Evolutionary conservation across 805 yeast genomes (phyloP).

Genomic region (Myxozyma vanderwaltii): DNA sequence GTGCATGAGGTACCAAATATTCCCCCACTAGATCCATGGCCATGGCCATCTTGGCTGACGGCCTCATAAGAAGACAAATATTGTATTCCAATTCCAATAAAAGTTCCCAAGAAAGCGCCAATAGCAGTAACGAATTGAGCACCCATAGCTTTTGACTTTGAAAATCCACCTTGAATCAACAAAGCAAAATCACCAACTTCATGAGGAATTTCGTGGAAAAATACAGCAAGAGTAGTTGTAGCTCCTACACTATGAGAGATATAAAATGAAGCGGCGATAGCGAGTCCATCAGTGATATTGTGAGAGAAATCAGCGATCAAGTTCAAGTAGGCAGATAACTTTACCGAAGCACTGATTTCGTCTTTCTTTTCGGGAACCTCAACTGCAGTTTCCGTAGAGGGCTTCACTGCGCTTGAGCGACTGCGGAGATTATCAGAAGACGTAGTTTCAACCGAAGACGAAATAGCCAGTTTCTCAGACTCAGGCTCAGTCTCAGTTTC

Average conservation of each 20-base stretch:
- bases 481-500: constrained; percentile 7
- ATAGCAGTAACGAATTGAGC: constrained; percentile 67
- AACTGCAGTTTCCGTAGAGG: not conserved
- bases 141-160: constrained; percentile 64
- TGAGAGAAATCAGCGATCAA: constrained; percentile 72
- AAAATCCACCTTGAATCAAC: constrained; percentile 66
- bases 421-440: constrained; percentile 18
- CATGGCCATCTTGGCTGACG: constrained; percentile 25
- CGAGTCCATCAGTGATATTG: constrained; percentile 76
- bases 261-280: constrained; percentile 71
- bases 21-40: constrained; percentile 40
- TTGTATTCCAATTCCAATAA: constrained; percentile 58
- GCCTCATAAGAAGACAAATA: constrained; percentile 27
- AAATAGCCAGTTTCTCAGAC: constrained; percentile 1
- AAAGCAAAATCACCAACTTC: constrained; percentile 80
- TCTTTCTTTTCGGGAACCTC: not conserved
- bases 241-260: constrained; percentile 62
- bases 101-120: constrained; percentile 67
- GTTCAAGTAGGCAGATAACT: constrained; percentile 63
- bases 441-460: constrained; percentile 10
- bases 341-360: constrained; percentile 38
- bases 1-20: constrained; percentile 55
- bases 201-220: constrained; percentile 79
- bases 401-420: not conserved
- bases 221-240: constrained; percentile 67